phyloP scores from a whole-genome alignment of 352 stramenopile species.

The Phytophthora kernoviae region DNA sequence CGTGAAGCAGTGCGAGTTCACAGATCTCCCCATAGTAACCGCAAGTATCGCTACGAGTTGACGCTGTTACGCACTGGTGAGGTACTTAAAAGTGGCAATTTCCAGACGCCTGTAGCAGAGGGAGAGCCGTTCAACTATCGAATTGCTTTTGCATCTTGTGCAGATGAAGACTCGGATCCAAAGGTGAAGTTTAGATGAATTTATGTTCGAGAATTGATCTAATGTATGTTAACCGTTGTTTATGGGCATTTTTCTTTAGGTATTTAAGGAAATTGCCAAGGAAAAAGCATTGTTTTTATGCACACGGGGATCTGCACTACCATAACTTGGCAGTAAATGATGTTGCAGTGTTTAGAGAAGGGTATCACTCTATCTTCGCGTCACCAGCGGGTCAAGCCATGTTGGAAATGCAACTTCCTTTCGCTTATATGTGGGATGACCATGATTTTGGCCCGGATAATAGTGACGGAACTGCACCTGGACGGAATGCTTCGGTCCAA shows the following conservation, averaged over 20 bases:
- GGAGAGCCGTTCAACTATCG: conserved; percentile 65
- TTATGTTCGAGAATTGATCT: conserved; percentile 3
- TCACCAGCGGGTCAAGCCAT: conserved; percentile 72
- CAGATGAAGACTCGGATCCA: conserved; percentile 81
- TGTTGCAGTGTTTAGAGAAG: conserved; percentile 54
- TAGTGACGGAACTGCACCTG: conserved; percentile 77
- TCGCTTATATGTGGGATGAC: conserved; percentile 92
- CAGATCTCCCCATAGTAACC: conserved; percentile 52
- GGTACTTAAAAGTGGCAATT: conserved; percentile 43
- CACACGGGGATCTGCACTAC: conserved; percentile 92
- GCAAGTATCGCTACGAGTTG: conserved; percentile 69
- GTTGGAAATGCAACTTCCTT: conserved; percentile 83
- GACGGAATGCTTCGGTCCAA: conserved; percentile 71
- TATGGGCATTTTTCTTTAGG: conserved; percentile 23
- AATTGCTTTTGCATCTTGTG: conserved; percentile 82
- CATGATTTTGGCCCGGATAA: conserved; percentile 92
- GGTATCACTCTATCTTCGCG: conserved; percentile 76
- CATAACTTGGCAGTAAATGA: conserved; percentile 81
- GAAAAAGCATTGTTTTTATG: conserved; percentile 84
- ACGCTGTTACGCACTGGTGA: conserved; percentile 37
- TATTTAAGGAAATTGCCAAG: conserved; percentile 64
- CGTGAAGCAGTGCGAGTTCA: conserved; percentile 54
- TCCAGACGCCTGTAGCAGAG: conserved; percentile 52
- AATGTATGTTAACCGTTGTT: conserved; percentile 1
- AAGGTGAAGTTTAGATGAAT: conserved; percentile 25